Base-by-base conservation (phyloP, 129 eudicot species). In the Apium graveolens region DNA sequence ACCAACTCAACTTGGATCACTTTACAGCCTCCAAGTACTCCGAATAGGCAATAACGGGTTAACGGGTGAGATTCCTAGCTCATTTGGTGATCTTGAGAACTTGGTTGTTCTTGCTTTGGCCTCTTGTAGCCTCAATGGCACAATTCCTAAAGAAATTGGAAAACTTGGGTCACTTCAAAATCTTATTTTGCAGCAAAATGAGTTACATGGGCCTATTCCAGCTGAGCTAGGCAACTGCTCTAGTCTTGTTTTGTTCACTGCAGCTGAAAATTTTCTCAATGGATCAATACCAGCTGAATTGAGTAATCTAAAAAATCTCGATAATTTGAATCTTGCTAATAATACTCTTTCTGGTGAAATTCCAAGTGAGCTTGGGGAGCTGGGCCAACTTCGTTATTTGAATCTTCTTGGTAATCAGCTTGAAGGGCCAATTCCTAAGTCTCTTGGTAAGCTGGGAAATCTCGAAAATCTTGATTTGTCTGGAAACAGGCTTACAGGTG, bases 31-130 rank as follows among this genome's bases (percentile, higher is more conserved):
- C 48, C 85, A 31, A 53, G 82, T 92, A 7, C 93, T 95, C 29
- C 86, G 97, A n/a, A 90, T 95, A 3, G 99, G 99, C 9, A 96
- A 95, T 78, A 95, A 92, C 79, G 81, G 11, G 5, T 86, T 92
- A 78, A 87, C 92, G 11, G 99, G 98, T 3, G 73, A 82, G 7
- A 88, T 95, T 74, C 99, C 97, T 0, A 2, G 86, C 9, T 82
- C 94, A 0, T 32, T 95, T 46, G 96, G 91, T 20, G 41, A 82
- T 46, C 92, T 95, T 17, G 74, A 44, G 0, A 90, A 85, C 63
- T 78, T 95, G 80, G 81, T 76, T 55, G 80, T 78, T 73, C 91
- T 95, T 74, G 99, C 92, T 72, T 71, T 95, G 66, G 99, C 96
- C 26, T 92, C 99, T 1, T 95, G 99, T 81, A 80, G 60, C 41